These are phyloP conservation scores for Cordyceps militaris DNA, from an alignment of 2,329 filamentous ascomycete species.

Conservation along the genomic window DNA sequence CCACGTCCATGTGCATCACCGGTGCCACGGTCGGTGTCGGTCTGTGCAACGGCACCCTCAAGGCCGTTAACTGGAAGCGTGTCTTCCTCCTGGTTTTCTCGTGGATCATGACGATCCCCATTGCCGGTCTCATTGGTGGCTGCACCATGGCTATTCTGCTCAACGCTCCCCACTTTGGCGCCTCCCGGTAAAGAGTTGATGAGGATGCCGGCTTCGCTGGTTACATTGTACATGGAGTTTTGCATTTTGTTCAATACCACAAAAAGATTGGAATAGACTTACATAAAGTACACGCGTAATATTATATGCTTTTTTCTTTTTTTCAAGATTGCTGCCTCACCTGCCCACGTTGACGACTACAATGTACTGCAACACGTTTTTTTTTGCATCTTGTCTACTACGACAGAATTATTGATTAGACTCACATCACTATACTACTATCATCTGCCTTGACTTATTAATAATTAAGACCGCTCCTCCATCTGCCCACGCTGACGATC, in stretches of 20 bases:
- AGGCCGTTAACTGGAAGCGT: conserved; percentile 70
- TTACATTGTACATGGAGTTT: background rate
- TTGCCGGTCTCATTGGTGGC: conserved; percentile 35
- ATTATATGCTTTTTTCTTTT: background rate
- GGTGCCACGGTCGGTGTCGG: conserved; percentile 72
- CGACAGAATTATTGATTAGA: too few relatives aligned
- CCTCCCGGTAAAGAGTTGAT: background rate
- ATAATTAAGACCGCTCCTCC: background rate
- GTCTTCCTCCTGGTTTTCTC: conserved; percentile 59
- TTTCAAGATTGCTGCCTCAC: background rate
- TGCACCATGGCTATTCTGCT: conserved; percentile 33
- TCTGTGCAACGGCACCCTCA: conserved; percentile 65
- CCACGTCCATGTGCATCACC: conserved; percentile 73
- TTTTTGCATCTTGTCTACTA: too few relatives aligned
- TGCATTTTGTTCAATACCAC: conserved; percentile 2
- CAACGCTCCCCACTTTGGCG: conserved; percentile 32
- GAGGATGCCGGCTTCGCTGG: background rate
- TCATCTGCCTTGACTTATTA: too few relatives aligned
- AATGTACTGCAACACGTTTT: background rate
- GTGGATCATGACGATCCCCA: conserved; percentile 45
- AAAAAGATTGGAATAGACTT: conserved; percentile 6
- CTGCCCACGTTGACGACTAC: conserved; percentile 13
- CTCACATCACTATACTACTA: too few relatives aligned
- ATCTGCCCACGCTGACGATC: conserved; percentile 13
- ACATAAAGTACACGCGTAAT: conserved; percentile 2